Evolutionary conservation across 1,139 yeast genomes (phyloP).

Genomic region (Magnusiomyces paraingens): DNA sequence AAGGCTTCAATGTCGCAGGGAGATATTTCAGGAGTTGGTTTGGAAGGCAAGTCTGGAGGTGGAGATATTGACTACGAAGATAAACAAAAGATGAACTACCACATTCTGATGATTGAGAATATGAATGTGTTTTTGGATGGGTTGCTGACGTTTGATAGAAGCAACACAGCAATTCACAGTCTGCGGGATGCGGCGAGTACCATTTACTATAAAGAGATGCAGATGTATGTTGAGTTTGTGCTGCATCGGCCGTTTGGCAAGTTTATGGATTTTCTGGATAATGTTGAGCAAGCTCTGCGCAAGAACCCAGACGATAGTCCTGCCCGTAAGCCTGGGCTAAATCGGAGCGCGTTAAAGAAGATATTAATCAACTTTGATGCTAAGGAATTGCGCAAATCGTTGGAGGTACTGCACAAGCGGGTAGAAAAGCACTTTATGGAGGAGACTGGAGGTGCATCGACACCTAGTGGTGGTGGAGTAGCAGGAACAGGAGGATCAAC

Average conservation of each 20-base stretch:
- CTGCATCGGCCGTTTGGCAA: slow-evolving; percentile 58
- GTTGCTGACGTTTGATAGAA: slow-evolving; percentile 34
- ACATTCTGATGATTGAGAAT: slow-evolving; percentile 58
- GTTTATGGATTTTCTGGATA: slow-evolving; percentile 57
- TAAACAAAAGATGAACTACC: slow-evolving; percentile 51
- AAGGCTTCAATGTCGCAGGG: slow-evolving; percentile 17
- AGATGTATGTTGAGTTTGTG: slow-evolving; percentile 44
- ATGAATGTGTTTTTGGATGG: slow-evolving; percentile 53
- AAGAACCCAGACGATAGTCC: slow-evolving; percentile 40
- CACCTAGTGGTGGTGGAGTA: too few species aligned
- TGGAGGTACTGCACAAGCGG: slow-evolving; percentile 49
- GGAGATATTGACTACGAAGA: slow-evolving; percentile 40
- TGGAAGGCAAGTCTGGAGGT: slow-evolving; percentile 16
- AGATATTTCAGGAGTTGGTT: slow-evolving; percentile 1
- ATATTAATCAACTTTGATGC: slow-evolving; percentile 50
- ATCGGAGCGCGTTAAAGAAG: slow-evolving; percentile 51
- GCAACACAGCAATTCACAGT: slow-evolving; percentile 28
- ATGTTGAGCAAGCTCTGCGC: slow-evolving; percentile 49
- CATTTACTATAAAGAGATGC: slow-evolving; percentile 42
- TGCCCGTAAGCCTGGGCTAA: slow-evolving; percentile 58
- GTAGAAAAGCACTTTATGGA: slow-evolving; percentile 52
- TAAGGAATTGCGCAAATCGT: slow-evolving; percentile 51
- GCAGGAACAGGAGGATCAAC: too few species aligned
- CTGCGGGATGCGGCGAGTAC: slow-evolving; percentile 33
- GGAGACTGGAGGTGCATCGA: slow-evolving; percentile 22